Base-by-base conservation (phyloP, 2,329 filamentous ascomycete species). In the Neofusicoccum parvum region DNA sequence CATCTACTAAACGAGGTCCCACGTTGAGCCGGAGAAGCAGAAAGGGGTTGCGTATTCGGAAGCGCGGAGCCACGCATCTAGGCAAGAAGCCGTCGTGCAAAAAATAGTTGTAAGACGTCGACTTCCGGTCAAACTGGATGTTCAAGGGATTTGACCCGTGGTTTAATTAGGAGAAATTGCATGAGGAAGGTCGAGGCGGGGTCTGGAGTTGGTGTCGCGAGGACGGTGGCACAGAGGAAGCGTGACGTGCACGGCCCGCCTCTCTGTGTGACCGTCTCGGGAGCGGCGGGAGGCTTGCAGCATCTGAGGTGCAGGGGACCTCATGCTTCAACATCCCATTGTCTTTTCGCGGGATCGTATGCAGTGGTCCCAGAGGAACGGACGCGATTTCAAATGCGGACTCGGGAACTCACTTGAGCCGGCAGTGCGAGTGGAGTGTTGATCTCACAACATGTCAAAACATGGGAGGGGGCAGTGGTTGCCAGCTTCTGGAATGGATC, bases 281-380 rank as follows among this genome's bases (percentile, higher is more conserved):
- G 56, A 48, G 20, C 48, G 41, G 43, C 43, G 56, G 56, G 56
- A 59, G 43, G 41, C 27, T 36, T 37, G 43, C 56, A 60, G 43
- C 56, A 60, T 60, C 41, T 37, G 27, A 9, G n/a, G 37, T 45
- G 54, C 41, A 36, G 17, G 9, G 37, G 20, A 23, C 20, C 20
- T 23, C 20, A 23, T 2, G 20, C 20, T 23, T 23, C 20, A 23
- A 23, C 20, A 32, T 7, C 27, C 5, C 27, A 32, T 32, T 32
- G 27, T 32, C 27, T 27, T 27, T 23, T 43, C 43, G 20, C 36
- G 20, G 53, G 53, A 23, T 56, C 20, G 9, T 17, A n/a, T 17
- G 43, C 14, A n/a, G 17, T 17, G 7, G 43, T 9, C 3, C 43
- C 43, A 46, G 43, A 9, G 43, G 14, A 20, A 23, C 14, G 34